phyloP scores from a whole-genome alignment of 331 rosid genomes.

The Arachis monticola region DNA sequence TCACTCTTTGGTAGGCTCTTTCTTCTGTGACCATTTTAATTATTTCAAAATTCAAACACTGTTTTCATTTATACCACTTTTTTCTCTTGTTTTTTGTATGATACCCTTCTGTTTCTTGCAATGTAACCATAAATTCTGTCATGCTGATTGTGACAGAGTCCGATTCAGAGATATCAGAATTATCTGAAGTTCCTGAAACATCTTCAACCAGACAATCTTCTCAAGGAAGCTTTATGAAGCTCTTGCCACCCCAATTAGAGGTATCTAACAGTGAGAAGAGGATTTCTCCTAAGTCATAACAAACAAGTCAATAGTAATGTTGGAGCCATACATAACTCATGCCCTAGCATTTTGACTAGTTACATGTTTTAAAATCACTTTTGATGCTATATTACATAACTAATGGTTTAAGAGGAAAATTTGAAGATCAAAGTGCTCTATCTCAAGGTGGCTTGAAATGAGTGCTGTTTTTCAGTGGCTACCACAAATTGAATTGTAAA shows the following conservation, averaged over 20 bases:
- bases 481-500: constrained; percentile 39
- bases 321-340: constrained; percentile 44
- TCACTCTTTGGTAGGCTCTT: constrained; percentile 78
- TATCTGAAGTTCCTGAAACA: constrained; percentile 45
- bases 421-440: constrained; percentile 41
- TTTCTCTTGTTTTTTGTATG: constrained; percentile 21
- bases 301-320: constrained; percentile 20
- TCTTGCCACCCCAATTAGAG: constrained; percentile 70
- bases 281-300: constrained; percentile 52
- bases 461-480: constrained; percentile 25
- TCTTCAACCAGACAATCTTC: constrained; percentile 43
- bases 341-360: constrained; percentile 37
- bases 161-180: constrained; percentile 60
- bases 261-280: constrained; percentile 46
- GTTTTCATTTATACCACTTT: constrained; percentile 1
- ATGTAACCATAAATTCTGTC: constrained; percentile 11
- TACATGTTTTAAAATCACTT: constrained; percentile 22
- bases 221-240: constrained; percentile 79
- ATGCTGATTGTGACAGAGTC: constrained; percentile 51
- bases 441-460: constrained; percentile 33
- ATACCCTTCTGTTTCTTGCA: constrained; percentile 14
- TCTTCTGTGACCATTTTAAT: constrained; percentile 10
- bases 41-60: constrained; percentile 3
- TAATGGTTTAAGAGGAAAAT: constrained; percentile 35
- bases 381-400: constrained; percentile 32